Evolutionary conservation across 441 rosid genomes (phyloP), one percentile per base, ranked within the genome.

Genomic region (Iberis amara): DNA sequence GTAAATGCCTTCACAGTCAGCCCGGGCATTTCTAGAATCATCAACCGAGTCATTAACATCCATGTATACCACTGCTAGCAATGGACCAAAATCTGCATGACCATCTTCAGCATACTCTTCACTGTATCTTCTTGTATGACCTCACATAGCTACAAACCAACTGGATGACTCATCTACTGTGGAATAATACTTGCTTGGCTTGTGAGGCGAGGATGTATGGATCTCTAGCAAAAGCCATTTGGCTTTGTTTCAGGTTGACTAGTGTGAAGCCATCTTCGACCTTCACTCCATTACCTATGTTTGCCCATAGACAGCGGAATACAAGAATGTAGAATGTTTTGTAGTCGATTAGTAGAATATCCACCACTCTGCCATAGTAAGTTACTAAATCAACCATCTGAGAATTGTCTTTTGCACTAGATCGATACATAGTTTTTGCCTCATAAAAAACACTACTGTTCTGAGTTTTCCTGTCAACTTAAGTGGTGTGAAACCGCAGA

Each of bases 81-180:
- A 26, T 26, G 30, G 4, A 26, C 30, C 30, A 26, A 26, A 4
- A 26, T 26, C 30, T 26, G 30, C 6, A 26, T 4, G 4, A 3
- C 4, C 30, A 26, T 26, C 30, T 26, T 26, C 30, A 26, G 4
- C 30, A 26, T 26, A 2, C 5, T 26, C 30, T 26, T 6, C 30
- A 26, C 6, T 26, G 30, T 26, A 26, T 26, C 3, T 26, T 26
- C 36, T 46, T 28, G 7, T 46, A 1, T 36, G 37, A 47, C 37
- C 11, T 47, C 52, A 28, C 38, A 30, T 4, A 30, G 37, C 52
- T 47, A 47, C 51, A 47, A 27, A 47, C 52, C 38, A 47, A 30
- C 11, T 13, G 2, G 38, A 28, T 12, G 37, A 0, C 23, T 47
- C 38, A 47, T 47, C 24, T 47, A 47, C 37, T 9, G 37, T 47